Conservation (phyloP, 2,329 filamentous ascomycete genomes). For the Phyllosticta capitalensis region DNA sequence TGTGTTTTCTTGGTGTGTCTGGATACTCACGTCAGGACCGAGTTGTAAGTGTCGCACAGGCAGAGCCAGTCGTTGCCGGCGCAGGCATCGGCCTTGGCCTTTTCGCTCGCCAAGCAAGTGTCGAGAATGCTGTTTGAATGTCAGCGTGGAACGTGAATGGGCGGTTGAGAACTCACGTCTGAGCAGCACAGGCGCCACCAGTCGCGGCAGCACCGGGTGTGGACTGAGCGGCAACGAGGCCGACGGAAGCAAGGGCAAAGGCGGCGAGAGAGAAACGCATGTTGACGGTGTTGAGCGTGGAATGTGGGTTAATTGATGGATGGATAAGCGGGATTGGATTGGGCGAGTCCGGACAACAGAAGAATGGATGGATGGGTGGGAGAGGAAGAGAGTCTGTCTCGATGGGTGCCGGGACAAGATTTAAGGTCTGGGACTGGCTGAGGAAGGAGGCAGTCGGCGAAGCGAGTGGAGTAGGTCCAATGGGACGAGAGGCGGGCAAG, state of each 20-base stretch:
- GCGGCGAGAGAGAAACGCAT: slow-evolving; percentile 9
- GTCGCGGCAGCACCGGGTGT: not conserved
- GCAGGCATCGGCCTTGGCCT: slow-evolving; percentile 36
- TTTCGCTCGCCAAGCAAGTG: slow-evolving; percentile 35
- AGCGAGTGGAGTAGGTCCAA: not conserved
- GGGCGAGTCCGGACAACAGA: not conserved
- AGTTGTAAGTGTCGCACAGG: slow-evolving; percentile 47
- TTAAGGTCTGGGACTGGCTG: no score
- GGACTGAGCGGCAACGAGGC: slow-evolving; percentile 11
- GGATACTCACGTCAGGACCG: slow-evolving; percentile 40
- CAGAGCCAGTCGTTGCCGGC: slow-evolving; percentile 44
- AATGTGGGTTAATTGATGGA: not conserved
- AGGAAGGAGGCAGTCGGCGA: not conserved
- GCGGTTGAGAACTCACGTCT: slow-evolving; percentile 25
- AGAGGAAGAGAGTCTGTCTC: not conserved
- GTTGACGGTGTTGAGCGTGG: not conserved
- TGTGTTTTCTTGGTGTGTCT: not conserved
- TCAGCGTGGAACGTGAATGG: not conserved
- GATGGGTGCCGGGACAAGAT: not conserved
- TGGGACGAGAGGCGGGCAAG: not conserved
- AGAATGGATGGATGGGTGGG: not conserved
- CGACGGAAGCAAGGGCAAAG: slow-evolving; percentile 8
- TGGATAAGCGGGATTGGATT: not conserved
- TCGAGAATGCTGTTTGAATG: slow-evolving; percentile 39
- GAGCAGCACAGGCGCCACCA: slow-evolving; percentile 21